Conservation (phyloP, 176 grass and related monocot species). For the Melocanna baccifera region DNA sequence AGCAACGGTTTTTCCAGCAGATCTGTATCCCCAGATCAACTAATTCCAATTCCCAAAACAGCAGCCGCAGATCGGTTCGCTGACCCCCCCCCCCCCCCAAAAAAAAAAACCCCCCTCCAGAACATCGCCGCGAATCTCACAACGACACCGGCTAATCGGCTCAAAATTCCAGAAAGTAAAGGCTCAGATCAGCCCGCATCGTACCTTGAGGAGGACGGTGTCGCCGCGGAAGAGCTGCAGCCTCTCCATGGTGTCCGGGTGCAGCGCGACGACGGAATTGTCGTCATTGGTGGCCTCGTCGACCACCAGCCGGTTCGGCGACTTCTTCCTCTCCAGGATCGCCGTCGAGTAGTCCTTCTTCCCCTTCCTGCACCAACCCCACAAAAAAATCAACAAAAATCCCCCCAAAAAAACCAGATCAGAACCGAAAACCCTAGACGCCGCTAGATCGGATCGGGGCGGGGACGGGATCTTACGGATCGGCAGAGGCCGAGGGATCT, state of each 20-base stretch:
- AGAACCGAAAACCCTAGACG: conserved; percentile 3
- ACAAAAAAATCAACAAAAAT: neutral
- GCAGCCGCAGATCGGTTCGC: neutral
- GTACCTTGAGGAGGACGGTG: conserved; percentile 67
- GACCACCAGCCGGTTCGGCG: conserved; percentile 59
- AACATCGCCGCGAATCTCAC: neutral
- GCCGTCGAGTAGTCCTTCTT: conserved; percentile 83
- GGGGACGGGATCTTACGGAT: conserved; percentile 52
- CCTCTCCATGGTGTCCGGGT: conserved; percentile 71
- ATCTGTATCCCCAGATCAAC: neutral
- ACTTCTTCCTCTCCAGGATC: conserved; percentile 73
- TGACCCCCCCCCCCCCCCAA: too few relatives aligned
- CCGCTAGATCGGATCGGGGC: conserved; percentile 16
- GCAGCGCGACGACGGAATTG: conserved; percentile 66
- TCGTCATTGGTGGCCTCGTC: conserved; percentile 78
- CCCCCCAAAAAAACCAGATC: conserved; percentile 1
- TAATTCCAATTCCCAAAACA: neutral
- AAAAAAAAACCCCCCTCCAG: neutral
- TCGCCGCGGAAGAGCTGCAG: conserved; percentile 75
- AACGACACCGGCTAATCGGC: neutral
- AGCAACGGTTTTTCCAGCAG: neutral
- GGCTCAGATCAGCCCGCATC: neutral
- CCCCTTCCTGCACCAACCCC: conserved; percentile 38
- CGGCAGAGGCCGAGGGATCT: conserved; percentile 59
- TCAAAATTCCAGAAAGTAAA: neutral